Evolutionary conservation across 306 rosid species (phyloP), one percentile per base, ranked within the genome.

Genomic region (Pyrus pyrifolia): DNA sequence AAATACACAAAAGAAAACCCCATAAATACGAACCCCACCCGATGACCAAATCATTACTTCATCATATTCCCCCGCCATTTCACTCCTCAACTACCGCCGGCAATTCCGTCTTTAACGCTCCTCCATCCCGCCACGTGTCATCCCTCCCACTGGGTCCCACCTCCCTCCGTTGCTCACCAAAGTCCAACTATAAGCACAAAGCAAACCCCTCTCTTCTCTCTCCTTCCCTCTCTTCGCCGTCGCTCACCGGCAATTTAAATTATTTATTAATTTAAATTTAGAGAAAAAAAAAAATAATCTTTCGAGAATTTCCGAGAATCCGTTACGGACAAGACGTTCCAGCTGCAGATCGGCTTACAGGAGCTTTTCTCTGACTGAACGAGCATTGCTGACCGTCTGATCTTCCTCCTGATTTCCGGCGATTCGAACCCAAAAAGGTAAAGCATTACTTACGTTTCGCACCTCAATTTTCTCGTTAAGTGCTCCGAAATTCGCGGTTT

Each of bases 201-300:
- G 7, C 40, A 5, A 18, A 10, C 25, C 1, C 30, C 57, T 27
- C 72, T 19, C 4, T 14, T 19, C 11, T 38, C 73, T 5, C 52
- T 15, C 45, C 9, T 19, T 71, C 74, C 61, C 83, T 30, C 76
- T 67, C 76, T 44, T 18, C 80, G 82, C 84, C 86, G 85, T 81
- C 83, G 74, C 63, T 67, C 33, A 57, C 31, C 71, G 76, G 76
- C 77, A 74, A 66, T 30, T 52, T 70, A 5, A 27, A 35, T 7
- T 23, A 78, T 35, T 71, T 35, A 18, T 27, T 64, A 17, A 40
- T 25, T 71, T 38, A 19, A 64, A 12, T 6, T 8, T 25, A 61
- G 33, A 27, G 4, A n/a, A 9, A 21, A 22, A 5, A 13, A 10
- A 25, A 42, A 1, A n/a, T 53, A 23, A 13, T 60, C 60, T 29